Evolutionary conservation across 1,139 yeast genomes (phyloP), one percentile per base, ranked within the genome.

Genomic region (Kurtzmaniella quercitrusa): DNA sequence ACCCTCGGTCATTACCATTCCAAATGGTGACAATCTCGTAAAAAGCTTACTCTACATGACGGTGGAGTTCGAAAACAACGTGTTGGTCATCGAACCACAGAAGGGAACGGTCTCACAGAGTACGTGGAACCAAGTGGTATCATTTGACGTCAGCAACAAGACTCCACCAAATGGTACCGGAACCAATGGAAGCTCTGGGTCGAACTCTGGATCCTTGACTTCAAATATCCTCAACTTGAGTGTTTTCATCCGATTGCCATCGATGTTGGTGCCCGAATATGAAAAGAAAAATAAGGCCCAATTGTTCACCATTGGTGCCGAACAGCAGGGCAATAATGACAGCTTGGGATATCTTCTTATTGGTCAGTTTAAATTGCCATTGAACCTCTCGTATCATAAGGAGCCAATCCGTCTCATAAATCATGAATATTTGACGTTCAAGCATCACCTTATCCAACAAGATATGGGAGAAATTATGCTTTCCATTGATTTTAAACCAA

Each of bases 51-150:
- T 84, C 39, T 85, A 84, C 58, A 75, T 85, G 56, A 81, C 90
- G 3, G 72, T 85, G 41, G 94, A 85, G 59, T 85, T 84, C 53
- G 94, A 85, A 56, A 85, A 85, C 56, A 87, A 89, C 43, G 93
- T 87, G 47, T 79, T 89, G 47, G 79, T 88, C n/a, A 77, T 88
- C 44, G 94, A 88, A 53, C 91, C 95, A 3, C 81, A 81, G 39
- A 73, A 79, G 47, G 95, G 95, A 14, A 77, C 89, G 0, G 73
- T 68, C 48, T 65, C 56, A 53, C 73, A 65, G 55, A 72, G 67
- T 43, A 73, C 66, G 18, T 93, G 96, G 82, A 91, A 90, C 61
- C 87, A 86, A 54, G 90, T 88, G 17, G 87, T 95, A 11, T 82
- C 91, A 9, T 93, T 93, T 60, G 98, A 93, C 73, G 95, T 91